These are phyloP conservation scores for Blastobotrys muscicola DNA, from an alignment of 805 yeast species.

Conservation along the genomic window DNA sequence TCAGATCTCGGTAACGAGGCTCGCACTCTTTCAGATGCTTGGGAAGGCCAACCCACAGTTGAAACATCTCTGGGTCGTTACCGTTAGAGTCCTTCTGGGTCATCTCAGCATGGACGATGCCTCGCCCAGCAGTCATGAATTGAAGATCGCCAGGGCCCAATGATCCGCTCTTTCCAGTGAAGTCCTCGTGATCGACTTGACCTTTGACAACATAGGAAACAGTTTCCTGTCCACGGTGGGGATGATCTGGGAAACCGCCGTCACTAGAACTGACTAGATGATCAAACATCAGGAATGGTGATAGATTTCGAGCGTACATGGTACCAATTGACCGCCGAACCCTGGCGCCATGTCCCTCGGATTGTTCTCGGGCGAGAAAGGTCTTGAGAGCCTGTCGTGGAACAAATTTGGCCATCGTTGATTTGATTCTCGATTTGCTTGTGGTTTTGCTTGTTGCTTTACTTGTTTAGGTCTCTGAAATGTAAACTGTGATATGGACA, in stretches of 20 bases:
- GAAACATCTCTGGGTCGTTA: slow-evolving; percentile 51
- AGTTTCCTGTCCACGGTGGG: slow-evolving; percentile 78
- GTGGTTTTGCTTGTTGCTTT: too few relatives aligned
- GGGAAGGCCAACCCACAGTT: slow-evolving; percentile 81
- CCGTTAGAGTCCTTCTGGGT: slow-evolving; percentile 44
- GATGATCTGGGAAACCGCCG: slow-evolving; percentile 72
- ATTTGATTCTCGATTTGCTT: too few relatives aligned
- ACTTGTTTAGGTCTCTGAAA: too few relatives aligned
- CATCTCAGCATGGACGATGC: slow-evolving; percentile 79
- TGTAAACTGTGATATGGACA: too few relatives aligned
- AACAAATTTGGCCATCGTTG: too few relatives aligned
- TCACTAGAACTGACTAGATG: slow-evolving; percentile 55
- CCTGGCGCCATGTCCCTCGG: slow-evolving; percentile 81
- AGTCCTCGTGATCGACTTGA: slow-evolving; percentile 69
- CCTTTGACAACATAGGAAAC: slow-evolving; percentile 57
- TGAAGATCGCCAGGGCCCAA: slow-evolving; percentile 74
- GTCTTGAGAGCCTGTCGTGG: too few relatives aligned
- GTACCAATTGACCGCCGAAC: slow-evolving; percentile 80
- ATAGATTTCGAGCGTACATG: slow-evolving; percentile 53
- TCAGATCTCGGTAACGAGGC: slow-evolving; percentile 71
- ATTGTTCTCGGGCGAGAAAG: slow-evolving; percentile 53
- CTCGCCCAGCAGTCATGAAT: slow-evolving; percentile 88
- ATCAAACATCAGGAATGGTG: slow-evolving; percentile 73
- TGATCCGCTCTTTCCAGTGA: slow-evolving; percentile 70
- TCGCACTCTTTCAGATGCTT: slow-evolving; percentile 47